Conservation (phyloP, 257 asterid genomes). For the Solanum rostratum region DNA sequence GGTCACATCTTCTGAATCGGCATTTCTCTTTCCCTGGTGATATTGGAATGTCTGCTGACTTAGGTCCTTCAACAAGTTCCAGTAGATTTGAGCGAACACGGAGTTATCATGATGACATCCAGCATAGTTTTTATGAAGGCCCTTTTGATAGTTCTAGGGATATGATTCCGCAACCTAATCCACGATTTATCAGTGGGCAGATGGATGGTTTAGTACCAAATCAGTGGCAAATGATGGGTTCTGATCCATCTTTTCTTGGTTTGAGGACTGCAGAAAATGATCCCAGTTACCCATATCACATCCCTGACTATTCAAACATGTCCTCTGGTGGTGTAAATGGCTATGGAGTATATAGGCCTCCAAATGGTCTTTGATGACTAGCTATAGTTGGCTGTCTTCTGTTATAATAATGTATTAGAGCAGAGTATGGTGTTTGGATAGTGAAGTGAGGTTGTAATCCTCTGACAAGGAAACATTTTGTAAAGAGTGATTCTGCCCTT, state of each 20-base stretch:
- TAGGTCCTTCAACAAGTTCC: constrained; percentile 30
- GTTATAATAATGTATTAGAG: constrained; percentile 11
- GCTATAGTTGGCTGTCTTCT: neutral
- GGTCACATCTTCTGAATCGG: constrained; percentile 39
- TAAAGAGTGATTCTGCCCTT: constrained; percentile 23
- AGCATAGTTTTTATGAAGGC: constrained; percentile 30
- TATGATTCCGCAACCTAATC: constrained; percentile 34
- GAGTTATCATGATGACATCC: constrained; percentile 43
- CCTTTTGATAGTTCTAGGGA: constrained; percentile 35
- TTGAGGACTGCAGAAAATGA: constrained; percentile 32
- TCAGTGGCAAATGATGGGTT: constrained; percentile 67
- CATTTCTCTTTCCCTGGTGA: constrained; percentile 56
- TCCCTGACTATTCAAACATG: constrained; percentile 45
- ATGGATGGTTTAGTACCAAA: constrained; percentile 35
- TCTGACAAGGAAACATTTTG: constrained; percentile 9
- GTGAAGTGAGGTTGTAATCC: constrained; percentile 18
- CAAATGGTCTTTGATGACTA: constrained; percentile 45
- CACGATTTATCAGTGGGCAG: constrained; percentile 41
- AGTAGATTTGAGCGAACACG: constrained; percentile 44
- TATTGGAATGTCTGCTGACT: constrained; percentile 27
- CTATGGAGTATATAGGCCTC: constrained; percentile 56
- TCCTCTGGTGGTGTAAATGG: constrained; percentile 40
- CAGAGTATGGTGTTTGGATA: constrained; percentile 13
- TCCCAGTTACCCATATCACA: constrained; percentile 31
- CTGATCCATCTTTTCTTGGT: constrained; percentile 30